Evolutionary conservation across 2,329 filamentous ascomycete species (phyloP), one percentile per base, ranked within the genome.

Genomic region (Lachnellula cervina): DNA sequence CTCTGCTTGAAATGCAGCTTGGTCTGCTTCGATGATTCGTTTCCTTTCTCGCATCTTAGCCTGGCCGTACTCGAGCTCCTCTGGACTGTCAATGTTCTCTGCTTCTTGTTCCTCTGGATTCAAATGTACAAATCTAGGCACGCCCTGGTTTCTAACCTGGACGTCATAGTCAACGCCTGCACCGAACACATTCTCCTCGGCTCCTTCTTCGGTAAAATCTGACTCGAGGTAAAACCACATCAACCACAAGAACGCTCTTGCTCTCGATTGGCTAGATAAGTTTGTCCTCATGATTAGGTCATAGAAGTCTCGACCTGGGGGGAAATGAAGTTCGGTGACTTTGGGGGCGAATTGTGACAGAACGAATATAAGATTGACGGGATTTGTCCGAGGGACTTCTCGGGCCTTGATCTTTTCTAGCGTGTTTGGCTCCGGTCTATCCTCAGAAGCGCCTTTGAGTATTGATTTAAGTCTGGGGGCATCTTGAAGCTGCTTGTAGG

Each of bases 141-240:
- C 81, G 59, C 84, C 84, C 67, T 87, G 84, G 59, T 87, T 87
- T 43, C 82, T 81, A 1, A 87, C 81, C 58, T 83, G 80, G 1
- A 82, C 73, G 8, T 77, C 80, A 59, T 87, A 87, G 66, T 86
- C 84, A 2, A 87, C 81, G 13, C 84, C 85, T 11, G 77, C 70
- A 0, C 94, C 94, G 66, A 97, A 99, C 0, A 94, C 94, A 67
- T 99, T 99, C 64, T 89, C 87, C 48, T 90, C 80, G 45, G 90
- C 93, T 54, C 89, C 90, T 66, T 96, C 89, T 64, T 88, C 84
- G 0, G 89, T 89, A 64, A 97, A 97, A 70, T 97, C 90, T 28
- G 92, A 96, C 71, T 99, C 94, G 17, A 99, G 80, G 69, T 99
- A 97, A 78, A 94, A 97, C 94, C 94, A 99, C 85, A 99, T 95